Conservation (phyloP, 2,329 filamentous ascomycete species). For the Penicillium sp. region DNA sequence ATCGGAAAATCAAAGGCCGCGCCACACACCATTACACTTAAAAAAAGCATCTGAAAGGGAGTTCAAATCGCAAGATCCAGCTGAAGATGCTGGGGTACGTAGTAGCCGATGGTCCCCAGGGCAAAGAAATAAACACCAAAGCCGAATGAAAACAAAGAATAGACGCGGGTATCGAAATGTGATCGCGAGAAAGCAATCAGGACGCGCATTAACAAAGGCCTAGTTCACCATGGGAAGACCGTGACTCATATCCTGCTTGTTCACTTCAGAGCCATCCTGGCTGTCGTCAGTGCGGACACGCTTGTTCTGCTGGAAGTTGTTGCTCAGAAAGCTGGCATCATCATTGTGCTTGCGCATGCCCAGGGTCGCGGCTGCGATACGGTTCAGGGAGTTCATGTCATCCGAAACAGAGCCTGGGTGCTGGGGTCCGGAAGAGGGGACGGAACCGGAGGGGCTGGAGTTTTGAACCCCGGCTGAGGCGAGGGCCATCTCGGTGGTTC, state of each 20-base stretch:
- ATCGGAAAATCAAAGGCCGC: conserved; percentile 13
- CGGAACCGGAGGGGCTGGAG: conserved; percentile 18
- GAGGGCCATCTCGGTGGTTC: conserved; percentile 39
- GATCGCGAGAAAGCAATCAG: conserved; percentile 9
- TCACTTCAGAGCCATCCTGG: conserved; percentile 25
- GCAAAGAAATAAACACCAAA: conserved; percentile 2
- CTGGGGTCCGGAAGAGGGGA: conserved; percentile 26
- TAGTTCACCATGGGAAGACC: conserved; percentile 27
- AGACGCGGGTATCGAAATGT: conserved; percentile 13
- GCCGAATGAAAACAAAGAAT: neutral
- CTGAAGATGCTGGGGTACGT: neutral
- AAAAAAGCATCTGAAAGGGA: neutral
- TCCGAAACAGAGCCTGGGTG: conserved; percentile 35
- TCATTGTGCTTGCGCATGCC: conserved; percentile 47
- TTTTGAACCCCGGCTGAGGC: conserved; percentile 27
- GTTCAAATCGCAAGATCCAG: conserved; percentile 3
- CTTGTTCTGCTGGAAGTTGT: conserved; percentile 35
- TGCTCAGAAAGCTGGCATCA: conserved; percentile 37
- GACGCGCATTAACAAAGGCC: neutral
- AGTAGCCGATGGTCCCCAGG: neutral
- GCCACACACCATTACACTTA: conserved; percentile 21
- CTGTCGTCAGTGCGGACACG: conserved; percentile 34
- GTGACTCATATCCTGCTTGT: conserved; percentile 32
- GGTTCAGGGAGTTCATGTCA: conserved; percentile 45
- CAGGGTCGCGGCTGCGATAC: conserved; percentile 46